phyloP scores from a whole-genome alignment of 208 protist species.

The Trypanosoma theileri region DNA sequence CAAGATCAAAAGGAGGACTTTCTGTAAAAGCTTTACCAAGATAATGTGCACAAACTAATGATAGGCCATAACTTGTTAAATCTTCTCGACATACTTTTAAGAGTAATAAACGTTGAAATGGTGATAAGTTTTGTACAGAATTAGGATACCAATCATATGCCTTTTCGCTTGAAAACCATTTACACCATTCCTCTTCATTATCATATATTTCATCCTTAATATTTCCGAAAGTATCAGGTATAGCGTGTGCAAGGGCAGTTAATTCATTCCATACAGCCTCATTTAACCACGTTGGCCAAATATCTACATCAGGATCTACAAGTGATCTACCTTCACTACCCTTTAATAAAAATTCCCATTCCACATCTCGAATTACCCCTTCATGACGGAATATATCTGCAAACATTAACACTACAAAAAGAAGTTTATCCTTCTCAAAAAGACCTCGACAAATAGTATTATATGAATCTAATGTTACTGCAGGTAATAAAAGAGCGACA shows the following conservation, averaged over 20 bases:
- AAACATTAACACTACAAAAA: slow-evolving; percentile 95
- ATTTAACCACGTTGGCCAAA: slow-evolving; percentile 87
- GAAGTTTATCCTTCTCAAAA: slow-evolving; percentile 95
- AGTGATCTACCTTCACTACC: slow-evolving; percentile 78
- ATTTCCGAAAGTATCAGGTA: slow-evolving; percentile 76
- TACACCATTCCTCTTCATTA: slow-evolving; percentile 74
- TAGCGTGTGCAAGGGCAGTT: slow-evolving; percentile 65
- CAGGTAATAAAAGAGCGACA: slow-evolving; percentile 81
- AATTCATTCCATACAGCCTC: slow-evolving; percentile 92
- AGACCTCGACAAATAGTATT: slow-evolving; percentile 94
- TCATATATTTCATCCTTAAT: slow-evolving; percentile 89
- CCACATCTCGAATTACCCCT: slow-evolving; percentile 58
- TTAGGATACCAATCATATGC: slow-evolving; percentile 80
- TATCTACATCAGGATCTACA: slow-evolving; percentile 74
- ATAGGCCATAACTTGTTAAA: slow-evolving; percentile 88
- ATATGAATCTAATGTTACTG: slow-evolving; percentile 89
- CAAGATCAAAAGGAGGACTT: slow-evolving; percentile 89
- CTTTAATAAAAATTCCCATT: slow-evolving; percentile 91
- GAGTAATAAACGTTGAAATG: slow-evolving; percentile 89
- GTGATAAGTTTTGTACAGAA: slow-evolving; percentile 41
- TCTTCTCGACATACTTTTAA: slow-evolving; percentile 90
- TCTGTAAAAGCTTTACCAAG: slow-evolving; percentile 91
- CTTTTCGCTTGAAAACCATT: slow-evolving; percentile 85
- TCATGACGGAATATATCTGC: slow-evolving; percentile 82
- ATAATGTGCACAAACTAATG: slow-evolving; percentile 66